Evolutionary conservation across 306 rosid genomes (phyloP).

Genomic region (Acacia crassicarpa): DNA sequence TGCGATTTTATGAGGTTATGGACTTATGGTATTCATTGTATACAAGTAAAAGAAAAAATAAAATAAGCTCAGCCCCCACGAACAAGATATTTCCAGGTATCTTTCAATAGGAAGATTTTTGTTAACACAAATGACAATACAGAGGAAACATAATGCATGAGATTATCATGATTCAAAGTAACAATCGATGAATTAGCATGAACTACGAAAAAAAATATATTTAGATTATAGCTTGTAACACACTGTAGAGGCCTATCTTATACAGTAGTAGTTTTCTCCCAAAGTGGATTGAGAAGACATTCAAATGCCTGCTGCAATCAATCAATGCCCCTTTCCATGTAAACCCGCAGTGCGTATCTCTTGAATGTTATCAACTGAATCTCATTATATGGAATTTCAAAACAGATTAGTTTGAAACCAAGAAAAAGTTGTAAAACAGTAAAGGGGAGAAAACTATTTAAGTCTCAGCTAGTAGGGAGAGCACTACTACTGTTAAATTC

Average conservation of each 20-base stretch:
- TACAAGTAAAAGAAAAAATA: not conserved
- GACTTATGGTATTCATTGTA: not conserved
- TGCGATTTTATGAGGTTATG: not conserved
- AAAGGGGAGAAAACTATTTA: too few relatives aligned
- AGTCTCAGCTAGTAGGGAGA: not conserved
- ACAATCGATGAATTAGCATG: not conserved
- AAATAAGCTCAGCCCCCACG: not conserved
- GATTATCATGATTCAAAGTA: not conserved
- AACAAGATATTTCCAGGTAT: not conserved
- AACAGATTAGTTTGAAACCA: not conserved
- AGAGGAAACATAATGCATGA: not conserved
- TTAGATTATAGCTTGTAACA: not conserved
- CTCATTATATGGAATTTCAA: not conserved
- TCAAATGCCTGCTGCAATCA: not conserved
- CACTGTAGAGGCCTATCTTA: not conserved
- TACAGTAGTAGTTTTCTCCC: not conserved
- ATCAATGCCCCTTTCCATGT: not conserved
- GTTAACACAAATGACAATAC: not conserved
- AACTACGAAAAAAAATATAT: not conserved
- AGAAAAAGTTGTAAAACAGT: not conserved
- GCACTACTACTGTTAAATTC: not conserved
- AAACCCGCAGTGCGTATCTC: not conserved
- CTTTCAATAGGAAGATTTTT: not conserved
- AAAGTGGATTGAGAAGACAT: not conserved
- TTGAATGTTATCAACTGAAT: not conserved